These are phyloP conservation scores for Daldinia eschscholtzii DNA, from an alignment of 2,329 filamentous ascomycete genomes.

Conservation along the genomic window DNA sequence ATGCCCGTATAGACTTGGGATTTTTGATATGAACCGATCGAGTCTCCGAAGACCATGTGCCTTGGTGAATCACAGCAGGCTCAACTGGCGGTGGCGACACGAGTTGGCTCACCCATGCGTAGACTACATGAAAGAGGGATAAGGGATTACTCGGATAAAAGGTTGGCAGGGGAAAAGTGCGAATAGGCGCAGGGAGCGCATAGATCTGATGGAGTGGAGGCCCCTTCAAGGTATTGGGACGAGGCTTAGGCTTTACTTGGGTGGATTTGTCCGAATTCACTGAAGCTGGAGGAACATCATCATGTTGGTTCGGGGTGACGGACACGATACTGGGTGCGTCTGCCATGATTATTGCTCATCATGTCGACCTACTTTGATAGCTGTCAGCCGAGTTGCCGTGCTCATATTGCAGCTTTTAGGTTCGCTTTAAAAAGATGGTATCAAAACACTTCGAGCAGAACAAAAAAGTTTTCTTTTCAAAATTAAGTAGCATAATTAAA, in stretches of 20 bases:
- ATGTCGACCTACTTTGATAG: slow-evolving; percentile 59
- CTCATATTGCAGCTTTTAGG: slow-evolving; percentile 5
- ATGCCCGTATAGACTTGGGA: slow-evolving; percentile 76
- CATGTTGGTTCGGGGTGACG: slow-evolving; percentile 36
- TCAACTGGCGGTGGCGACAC: slow-evolving; percentile 76
- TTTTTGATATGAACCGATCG: slow-evolving; percentile 88
- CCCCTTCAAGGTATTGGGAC: slow-evolving; percentile 47
- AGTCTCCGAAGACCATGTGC: slow-evolving; percentile 84
- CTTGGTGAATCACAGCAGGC: slow-evolving; percentile 73
- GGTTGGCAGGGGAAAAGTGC: slow-evolving; percentile 84
- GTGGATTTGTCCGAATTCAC: slow-evolving; percentile 44
- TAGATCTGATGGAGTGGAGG: slow-evolving; percentile 79
- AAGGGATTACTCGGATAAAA: slow-evolving; percentile 94
- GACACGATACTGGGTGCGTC: slow-evolving; percentile 45
- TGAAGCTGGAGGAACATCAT: slow-evolving; percentile 30
- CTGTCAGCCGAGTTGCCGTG: slow-evolving; percentile 37
- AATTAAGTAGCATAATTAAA: slow-evolving; percentile 38
- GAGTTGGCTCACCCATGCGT: slow-evolving; percentile 80
- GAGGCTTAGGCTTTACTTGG: slow-evolving; percentile 32
- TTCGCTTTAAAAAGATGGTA: background rate
- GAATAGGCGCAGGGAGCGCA: slow-evolving; percentile 81
- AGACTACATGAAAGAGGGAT: slow-evolving; percentile 84
- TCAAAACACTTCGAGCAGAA: background rate
- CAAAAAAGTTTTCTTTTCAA: background rate
- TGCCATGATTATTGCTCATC: slow-evolving; percentile 55